Base-by-base conservation (phyloP, 192 early-diverging fungal genomes). In the Entomortierella chlamydospora region DNA sequence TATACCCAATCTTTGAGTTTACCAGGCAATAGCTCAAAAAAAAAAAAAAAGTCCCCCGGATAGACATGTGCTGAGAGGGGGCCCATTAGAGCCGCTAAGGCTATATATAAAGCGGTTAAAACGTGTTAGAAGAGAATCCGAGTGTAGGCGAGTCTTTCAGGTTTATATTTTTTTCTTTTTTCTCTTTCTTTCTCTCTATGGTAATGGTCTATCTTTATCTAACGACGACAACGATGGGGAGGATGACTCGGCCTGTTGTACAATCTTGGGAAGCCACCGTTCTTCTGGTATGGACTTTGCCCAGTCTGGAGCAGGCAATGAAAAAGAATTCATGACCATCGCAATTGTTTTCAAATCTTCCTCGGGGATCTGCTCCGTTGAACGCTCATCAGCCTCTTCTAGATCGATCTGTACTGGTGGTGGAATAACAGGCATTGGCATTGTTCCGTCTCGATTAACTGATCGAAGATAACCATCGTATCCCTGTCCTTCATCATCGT, bases 241-340 rank as follows among this genome's bases (percentile, higher is more conserved):
- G n/a, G n/a, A n/a, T 30, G 11, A 7, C 42, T 57, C 61, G 4
- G 63, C 67, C n/a, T 55, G 68, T 23, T 70, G 76, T 3, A 79
- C 76, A 56, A 79, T 70, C 63, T 34, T 79, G 0, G 76, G 76
- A 22, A 79, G 26, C 76, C 76, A 79, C 12, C 63, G 54, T 6
- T 79, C 76, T 26, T 79, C 76, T 0, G 76, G 76, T 15, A 79
- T 79, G 22, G 68, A 41, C 12, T 52, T 63, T 15, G 76, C 76
- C 76, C 76, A 79, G 8, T 79, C 76, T 53, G 76, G 76, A 6
- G 68, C 62, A 13, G 76, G 76, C 23, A 79, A 33, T 26, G 76
- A 65, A 31, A 79, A 79, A 15, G 76, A 79, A 50, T 33, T 79
- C 76, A 79, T 79, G 12, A 79, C 68, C 57, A 45, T 58, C 0